Conservation (phyloP, 1,284 basidiomycete genomes). For the Chondrostereum purpureum region DNA sequence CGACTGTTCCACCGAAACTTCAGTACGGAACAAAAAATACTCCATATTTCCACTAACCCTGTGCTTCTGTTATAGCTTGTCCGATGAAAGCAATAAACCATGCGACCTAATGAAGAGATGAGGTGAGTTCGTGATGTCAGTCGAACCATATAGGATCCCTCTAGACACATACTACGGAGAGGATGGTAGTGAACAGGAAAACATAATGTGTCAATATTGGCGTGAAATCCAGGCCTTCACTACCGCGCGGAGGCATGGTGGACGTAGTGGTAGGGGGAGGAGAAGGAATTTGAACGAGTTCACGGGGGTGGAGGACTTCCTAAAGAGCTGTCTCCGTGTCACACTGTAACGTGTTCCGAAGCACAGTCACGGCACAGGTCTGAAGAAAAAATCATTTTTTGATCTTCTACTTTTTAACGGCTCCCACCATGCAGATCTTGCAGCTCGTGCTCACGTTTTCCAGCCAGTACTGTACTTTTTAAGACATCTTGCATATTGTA, state of each 20-base stretch:
- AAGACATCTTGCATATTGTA: too few species aligned
- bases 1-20: constrained; percentile 26
- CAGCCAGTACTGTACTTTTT: too few species aligned
- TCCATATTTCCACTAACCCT: constrained; percentile 40
- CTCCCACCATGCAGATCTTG: too few species aligned
- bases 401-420: too few species aligned
- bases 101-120: constrained; percentile 46
- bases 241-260: constrained; percentile 47
- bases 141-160: constrained; percentile 3
- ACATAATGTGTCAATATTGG: constrained; percentile 87
- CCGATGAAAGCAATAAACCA: constrained; percentile 94
- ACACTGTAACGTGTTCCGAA: too few species aligned
- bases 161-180: constrained; percentile 58
- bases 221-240: constrained; percentile 67
- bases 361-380: too few species aligned
- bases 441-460: too few species aligned
- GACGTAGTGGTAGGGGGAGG: constrained; percentile 1
- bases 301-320: too few species aligned
- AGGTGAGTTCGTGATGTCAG: constrained; percentile 11
- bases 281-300: constrained; percentile 1
- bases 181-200: constrained; percentile 80
- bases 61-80: constrained; percentile 63
- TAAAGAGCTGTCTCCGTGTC: too few species aligned
- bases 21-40: too few species aligned
- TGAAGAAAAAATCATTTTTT: too few species aligned